Base-by-base conservation (phyloP, 352 stramenopile genomes). In the Saprolegnia diclina region DNA sequence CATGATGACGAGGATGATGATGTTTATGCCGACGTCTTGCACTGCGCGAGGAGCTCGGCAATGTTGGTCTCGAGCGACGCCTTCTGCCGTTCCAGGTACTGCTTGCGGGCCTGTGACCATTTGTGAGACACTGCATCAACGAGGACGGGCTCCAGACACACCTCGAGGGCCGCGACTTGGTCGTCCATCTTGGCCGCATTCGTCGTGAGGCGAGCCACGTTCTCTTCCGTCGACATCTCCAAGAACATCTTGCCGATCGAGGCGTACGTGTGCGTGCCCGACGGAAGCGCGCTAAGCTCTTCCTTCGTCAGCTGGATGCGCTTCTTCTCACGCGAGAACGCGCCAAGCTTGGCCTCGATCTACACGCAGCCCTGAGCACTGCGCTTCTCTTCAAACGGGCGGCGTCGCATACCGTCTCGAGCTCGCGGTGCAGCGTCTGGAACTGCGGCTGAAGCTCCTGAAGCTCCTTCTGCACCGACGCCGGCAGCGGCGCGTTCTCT, bases 161-260 rank as follows among this genome's bases (percentile, higher is more conserved):
- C 78, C 79, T 91, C 85, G 5, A 91, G 72, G 26, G 82, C 90
- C 46, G 79, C 79, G 50, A 91, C 70, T 73, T 90, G 83, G 45
- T 90, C 82, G 65, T 86, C 77, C 62, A 89, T 73, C 45, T 73
- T 80, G 69, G 78, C 80, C 26, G 76, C 74, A 35, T 91, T 82
- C n/a, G 64, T 71, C 70, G 87, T 83, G 56, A 93, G 76, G 16
- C 67, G 74, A n/a, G 76, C 62, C 0, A 70, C 65, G 67, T 91
- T 93, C 69, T 91, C 82, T 14, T 75, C 64, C 10, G 62, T 56
- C 19, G 72, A 75, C 50, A 83, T 89, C 65, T 84, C 79, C 67
- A 93, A 24, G 63, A 93, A 93, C 85, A 93, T 91, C 54, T 93
- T 93, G 46, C 83, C 85, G n/a, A 93, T 78, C 72, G 83, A 90